Percentiles rank a stretch among this genome's conserved stretches.
Evolutionary conservation across 768 basidiomycete species (phyloP).

Genomic region (Leucosporidium yakuticum): DNA sequence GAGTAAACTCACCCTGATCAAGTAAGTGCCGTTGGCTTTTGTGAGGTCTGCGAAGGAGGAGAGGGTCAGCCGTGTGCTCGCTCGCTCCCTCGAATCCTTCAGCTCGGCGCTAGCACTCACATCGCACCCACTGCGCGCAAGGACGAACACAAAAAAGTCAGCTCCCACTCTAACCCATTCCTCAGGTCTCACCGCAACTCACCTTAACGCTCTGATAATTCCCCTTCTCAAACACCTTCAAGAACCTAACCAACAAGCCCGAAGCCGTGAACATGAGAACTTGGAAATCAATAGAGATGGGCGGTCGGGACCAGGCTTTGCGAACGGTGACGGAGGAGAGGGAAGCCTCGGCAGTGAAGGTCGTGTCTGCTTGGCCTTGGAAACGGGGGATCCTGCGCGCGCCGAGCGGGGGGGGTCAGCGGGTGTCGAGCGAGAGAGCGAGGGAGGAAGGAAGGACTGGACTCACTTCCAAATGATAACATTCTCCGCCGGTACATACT

Average conservation of each 20-base stretch:
- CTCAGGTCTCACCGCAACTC: not conserved
- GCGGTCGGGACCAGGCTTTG: constrained; percentile 96
- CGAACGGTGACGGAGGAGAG: constrained; percentile 83
- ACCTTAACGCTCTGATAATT: constrained; percentile 59
- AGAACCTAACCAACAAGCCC: constrained; percentile 87
- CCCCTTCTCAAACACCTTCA: constrained; percentile 96
- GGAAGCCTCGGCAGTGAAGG: constrained; percentile 71
- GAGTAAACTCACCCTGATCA: constrained; percentile 12
- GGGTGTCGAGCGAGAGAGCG: not conserved
- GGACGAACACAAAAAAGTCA: not conserved
- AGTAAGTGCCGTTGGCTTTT: constrained; percentile 24
- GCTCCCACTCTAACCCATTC: not conserved
- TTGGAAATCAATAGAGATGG: constrained; percentile 97
- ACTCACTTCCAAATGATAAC: constrained; percentile 96
- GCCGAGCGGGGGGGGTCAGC: constrained; percentile 1
- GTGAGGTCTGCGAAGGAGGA: constrained; percentile 11
- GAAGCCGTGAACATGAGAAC: constrained; percentile 98
- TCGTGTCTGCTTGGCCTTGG: constrained; percentile 87
- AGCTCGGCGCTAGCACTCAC: not conserved
- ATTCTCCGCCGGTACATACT: constrained; percentile 94
- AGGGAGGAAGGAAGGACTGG: not conserved
- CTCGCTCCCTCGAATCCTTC: not conserved
- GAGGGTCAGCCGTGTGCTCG: not conserved
- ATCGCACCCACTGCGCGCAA: constrained; percentile 21
- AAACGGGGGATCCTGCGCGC: constrained; percentile 70